phyloP scores from a whole-genome alignment of 2,329 filamentous ascomycete genomes.

The Pezicula neosporulosa region DNA sequence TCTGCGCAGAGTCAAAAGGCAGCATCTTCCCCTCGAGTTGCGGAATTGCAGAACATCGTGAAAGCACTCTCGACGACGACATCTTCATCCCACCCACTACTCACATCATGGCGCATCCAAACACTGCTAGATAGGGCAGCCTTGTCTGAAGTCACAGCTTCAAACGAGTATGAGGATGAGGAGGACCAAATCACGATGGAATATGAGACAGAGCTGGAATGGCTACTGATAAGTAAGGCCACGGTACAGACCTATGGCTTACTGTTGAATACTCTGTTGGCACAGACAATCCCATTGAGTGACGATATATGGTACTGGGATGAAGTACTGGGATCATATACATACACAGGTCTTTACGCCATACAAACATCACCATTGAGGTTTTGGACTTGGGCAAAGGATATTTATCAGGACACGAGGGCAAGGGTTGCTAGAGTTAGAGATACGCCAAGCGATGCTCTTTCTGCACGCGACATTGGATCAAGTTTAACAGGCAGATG shows the following conservation, averaged over 20 bases:
- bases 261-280: constrained; percentile 71
- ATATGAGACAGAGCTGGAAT: constrained; percentile 79
- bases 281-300: constrained; percentile 78
- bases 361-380: constrained; percentile 79
- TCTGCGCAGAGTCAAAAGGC: constrained; percentile 18
- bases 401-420: constrained; percentile 59
- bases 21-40: constrained; percentile 47
- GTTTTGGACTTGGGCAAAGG: constrained; percentile 67
- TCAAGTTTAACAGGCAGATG: constrained; percentile 48
- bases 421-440: constrained; percentile 23
- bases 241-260: constrained; percentile 87
- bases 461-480: constrained; percentile 21
- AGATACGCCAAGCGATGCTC: constrained; percentile 20
- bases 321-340: constrained; percentile 74
- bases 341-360: constrained; percentile 77
- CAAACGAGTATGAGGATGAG: constrained; percentile 28
- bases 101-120: constrained; percentile 58
- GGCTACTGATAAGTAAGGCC: constrained; percentile 87
- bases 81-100: constrained; percentile 57
- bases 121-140: constrained; percentile 60
- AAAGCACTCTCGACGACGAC: constrained; percentile 69
- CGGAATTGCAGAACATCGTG: constrained; percentile 64
- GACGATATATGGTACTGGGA: constrained; percentile 97
- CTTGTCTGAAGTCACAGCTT: constrained; percentile 38
- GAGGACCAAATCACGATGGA: constrained; percentile 34